Evolutionary conservation across 2,329 filamentous ascomycete genomes (phyloP), one percentile per base, ranked within the genome.

Genomic region (Alternaria viburni): DNA sequence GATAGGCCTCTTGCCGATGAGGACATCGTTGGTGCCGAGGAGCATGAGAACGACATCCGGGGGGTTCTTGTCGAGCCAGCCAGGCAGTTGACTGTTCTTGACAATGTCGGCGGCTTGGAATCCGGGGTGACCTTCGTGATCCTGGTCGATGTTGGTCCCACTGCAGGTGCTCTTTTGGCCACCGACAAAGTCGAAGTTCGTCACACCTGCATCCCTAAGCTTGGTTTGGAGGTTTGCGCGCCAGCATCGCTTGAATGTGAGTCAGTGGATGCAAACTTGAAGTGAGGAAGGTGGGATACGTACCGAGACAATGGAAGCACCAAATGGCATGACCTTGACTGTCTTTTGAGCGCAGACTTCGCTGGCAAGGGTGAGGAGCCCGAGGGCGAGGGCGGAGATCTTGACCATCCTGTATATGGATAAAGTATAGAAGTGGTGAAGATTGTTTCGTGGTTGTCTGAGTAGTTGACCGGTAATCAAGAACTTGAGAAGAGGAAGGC

Each of bases 1-100:
- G 0, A 61, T 63, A 2, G 77, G 61, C 23, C 73, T 74, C 54
- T 78, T 74, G 55, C 75, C 76, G 23, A 75, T 73, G 70, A 80
- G 79, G 3, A 82, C 75, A 62, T 84, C 83, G 73, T 83, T 82
- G 12, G 81, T 82, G 5, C 81, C 81, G 2, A 85, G 72, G 64
- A 83, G 81, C 81, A 84, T 82, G 72, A 83, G 74, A 47, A 84
- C 77, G n/a, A 84, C 73, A 62, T 84, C 81, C 0, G 82, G 81
- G 3, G 76, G 74, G 10, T 80, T 75, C 23, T 71, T 62, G 4
- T 74, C 64, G 10, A 85, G 73, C 81, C 81, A 84, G 17, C 67
- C 71, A 0, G 74, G 72, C 4, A 84, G 77, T 52, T 78, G 74
- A 28, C 80, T 78, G 30, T 81, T 73, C 19, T 72, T 68, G 4